phyloP scores from a whole-genome alignment of 345 rosid genomes.

The Citrus glauca region DNA sequence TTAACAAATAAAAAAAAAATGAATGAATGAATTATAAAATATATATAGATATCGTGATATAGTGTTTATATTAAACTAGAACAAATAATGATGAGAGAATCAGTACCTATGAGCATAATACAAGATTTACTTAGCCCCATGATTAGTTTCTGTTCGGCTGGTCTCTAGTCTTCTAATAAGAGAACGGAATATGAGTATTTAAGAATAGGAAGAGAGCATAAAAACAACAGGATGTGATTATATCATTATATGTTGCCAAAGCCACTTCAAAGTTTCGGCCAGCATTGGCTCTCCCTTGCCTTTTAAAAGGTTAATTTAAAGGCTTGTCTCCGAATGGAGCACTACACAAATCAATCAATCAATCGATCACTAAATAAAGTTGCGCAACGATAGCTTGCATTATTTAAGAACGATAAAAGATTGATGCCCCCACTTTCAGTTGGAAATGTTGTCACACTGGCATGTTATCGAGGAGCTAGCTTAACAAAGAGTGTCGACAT shows the following conservation, averaged over 20 bases:
- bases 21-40: neutral
- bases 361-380: neutral
- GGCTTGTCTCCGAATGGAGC: neutral
- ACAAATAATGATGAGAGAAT: neutral
- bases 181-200: neutral
- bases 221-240: neutral
- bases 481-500: neutral
- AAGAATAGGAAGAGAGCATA: neutral
- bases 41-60: too few species aligned
- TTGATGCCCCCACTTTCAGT: neutral
- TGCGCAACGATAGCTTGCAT: neutral
- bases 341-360: neutral
- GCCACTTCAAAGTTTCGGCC: neutral
- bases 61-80: too few species aligned
- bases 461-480: neutral
- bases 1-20: neutral
- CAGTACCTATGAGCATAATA: conserved; percentile 69
- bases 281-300: neutral
- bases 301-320: neutral
- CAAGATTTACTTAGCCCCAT: conserved; percentile 60
- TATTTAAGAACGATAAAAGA: neutral
- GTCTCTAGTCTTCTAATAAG: conserved; percentile 27
- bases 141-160: conserved; percentile 10
- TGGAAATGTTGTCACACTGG: conserved; percentile 1
- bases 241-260: neutral